A percentile compares a stretch with the other conserved stretches of the same genome.
Evolutionary conservation across 2,329 filamentous ascomycete genomes (phyloP).

Genomic region (Coniochaeta ligniaria): DNA sequence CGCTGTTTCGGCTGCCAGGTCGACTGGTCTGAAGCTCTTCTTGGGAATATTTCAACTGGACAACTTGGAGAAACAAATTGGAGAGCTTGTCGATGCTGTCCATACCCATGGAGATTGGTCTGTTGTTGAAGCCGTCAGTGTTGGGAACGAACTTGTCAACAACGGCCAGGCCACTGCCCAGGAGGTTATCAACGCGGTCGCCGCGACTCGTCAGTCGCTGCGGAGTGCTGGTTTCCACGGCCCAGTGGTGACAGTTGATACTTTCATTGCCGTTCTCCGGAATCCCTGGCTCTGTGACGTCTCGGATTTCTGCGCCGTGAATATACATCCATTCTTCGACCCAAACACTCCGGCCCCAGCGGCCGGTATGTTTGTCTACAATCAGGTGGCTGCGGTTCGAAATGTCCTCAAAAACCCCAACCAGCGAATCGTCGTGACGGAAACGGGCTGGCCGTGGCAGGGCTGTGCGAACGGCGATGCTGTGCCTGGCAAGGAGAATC

Average conservation of each 20-base stretch:
- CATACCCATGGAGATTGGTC: slow-evolving; percentile 53
- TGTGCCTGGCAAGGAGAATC: slow-evolving; percentile 61
- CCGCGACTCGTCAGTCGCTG: slow-evolving; percentile 49
- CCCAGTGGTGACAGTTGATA: slow-evolving; percentile 74
- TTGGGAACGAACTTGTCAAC: slow-evolving; percentile 79
- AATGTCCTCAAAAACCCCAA: slow-evolving; percentile 29
- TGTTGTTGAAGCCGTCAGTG: slow-evolving; percentile 60
- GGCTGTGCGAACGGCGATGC: slow-evolving; percentile 60
- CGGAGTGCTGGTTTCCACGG: slow-evolving; percentile 60
- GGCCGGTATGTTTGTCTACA: slow-evolving; percentile 61
- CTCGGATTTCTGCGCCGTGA: slow-evolving; percentile 74
- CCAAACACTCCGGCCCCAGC: slow-evolving; percentile 46
- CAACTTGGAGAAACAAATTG: slow-evolving; percentile 47
- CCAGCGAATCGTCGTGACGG: slow-evolving; percentile 67
- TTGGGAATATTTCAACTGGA: slow-evolving; percentile 64
- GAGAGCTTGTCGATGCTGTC: slow-evolving; percentile 52
- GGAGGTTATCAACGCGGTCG: slow-evolving; percentile 52
- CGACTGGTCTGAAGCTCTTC: slow-evolving; percentile 64
- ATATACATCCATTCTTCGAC: slow-evolving; percentile 83
- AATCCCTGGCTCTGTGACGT: slow-evolving; percentile 64
- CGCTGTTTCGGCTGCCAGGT: slow-evolving; percentile 54
- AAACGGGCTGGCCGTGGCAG: slow-evolving; percentile 76
- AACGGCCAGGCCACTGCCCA: slow-evolving; percentile 43
- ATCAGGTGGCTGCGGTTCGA: slow-evolving; percentile 40
- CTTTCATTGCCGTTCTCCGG: slow-evolving; percentile 58